Percentiles rank a stretch among this genome's conserved stretches.
Evolutionary conservation across 2,329 filamentous ascomycete genomes (phyloP).

Genomic region (Colletotrichum filicis): DNA sequence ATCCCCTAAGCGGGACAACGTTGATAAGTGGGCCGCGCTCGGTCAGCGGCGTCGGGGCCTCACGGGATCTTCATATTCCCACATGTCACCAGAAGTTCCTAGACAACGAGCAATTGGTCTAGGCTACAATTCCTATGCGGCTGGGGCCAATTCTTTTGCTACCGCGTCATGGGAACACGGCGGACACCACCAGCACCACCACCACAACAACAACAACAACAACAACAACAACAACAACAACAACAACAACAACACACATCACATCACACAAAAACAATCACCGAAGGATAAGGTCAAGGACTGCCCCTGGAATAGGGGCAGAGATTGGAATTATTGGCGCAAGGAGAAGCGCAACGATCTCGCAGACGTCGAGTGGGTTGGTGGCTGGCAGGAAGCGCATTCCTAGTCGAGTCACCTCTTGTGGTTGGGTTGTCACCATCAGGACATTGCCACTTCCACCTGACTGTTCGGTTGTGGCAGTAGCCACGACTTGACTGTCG

Average conservation of each 20-base stretch:
- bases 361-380: constrained; percentile 93
- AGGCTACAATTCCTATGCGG: constrained; percentile 60
- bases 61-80: constrained; percentile 60
- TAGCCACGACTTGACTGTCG: background rate
- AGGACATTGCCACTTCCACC: background rate
- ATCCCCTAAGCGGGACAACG: constrained; percentile 69
- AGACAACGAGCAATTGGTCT: constrained; percentile 60
- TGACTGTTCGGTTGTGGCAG: background rate
- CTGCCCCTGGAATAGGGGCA: constrained; percentile 67
- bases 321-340: constrained; percentile 70
- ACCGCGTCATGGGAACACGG: constrained; percentile 60
- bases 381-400: constrained; percentile 79
- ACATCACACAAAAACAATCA: constrained; percentile 51
- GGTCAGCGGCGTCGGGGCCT: constrained; percentile 84
- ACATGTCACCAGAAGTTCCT: constrained; percentile 59
- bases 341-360: constrained; percentile 73
- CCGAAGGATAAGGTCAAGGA: constrained; percentile 61
- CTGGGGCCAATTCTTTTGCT: constrained; percentile 57
- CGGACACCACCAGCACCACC: constrained; percentile 39
- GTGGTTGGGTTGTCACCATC: constrained; percentile 63
- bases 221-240: constrained; percentile 45
- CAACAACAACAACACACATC: constrained; percentile 48
- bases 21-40: constrained; percentile 91
- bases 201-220: constrained; percentile 47
- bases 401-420: constrained; percentile 63